Evolutionary conservation across 1,284 basidiomycete genomes (phyloP).

Genomic region (Trametes sp.): DNA sequence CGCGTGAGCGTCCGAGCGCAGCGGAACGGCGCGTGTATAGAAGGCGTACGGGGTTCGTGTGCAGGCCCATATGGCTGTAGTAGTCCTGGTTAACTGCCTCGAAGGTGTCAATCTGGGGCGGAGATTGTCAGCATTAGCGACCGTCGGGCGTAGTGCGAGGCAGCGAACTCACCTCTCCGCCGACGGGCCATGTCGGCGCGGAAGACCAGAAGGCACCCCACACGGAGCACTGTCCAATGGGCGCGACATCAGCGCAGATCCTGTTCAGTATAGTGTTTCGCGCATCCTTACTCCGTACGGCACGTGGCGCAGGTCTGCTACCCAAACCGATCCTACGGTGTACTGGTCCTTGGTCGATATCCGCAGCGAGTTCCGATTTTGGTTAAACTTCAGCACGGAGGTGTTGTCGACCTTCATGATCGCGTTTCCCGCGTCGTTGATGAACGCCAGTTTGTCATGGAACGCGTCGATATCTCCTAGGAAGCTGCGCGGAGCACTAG

Average conservation of each 20-base stretch:
- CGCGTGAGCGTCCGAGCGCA: constrained; percentile 10
- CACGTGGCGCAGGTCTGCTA: constrained; percentile 71
- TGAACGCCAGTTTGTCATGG: constrained; percentile 63
- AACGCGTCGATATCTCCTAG: constrained; percentile 58
- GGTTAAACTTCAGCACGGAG: constrained; percentile 59
- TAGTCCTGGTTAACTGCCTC: constrained; percentile 75
- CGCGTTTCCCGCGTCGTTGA: constrained; percentile 67
- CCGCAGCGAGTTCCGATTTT: constrained; percentile 77
- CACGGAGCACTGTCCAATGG: constrained; percentile 63
- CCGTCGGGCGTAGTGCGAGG: constrained; percentile 8
- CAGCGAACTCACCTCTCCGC: constrained; percentile 50
- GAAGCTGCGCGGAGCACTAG: constrained; percentile 49
- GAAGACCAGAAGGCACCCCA: constrained; percentile 80
- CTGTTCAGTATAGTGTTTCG: constrained; percentile 2
- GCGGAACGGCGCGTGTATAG: neutral
- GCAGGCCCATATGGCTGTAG: constrained; percentile 73
- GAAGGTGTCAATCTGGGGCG: constrained; percentile 68
- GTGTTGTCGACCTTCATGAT: constrained; percentile 80
- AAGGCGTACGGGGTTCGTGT: constrained; percentile 56
- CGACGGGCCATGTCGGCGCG: constrained; percentile 66
- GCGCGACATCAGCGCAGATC: constrained; percentile 14
- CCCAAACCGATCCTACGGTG: constrained; percentile 70
- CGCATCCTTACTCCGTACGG: constrained; percentile 60
- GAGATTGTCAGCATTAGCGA: neutral
- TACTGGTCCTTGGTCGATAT: constrained; percentile 66